A percentile compares a stretch with the other conserved stretches of the same genome.
Evolutionary conservation across 73 alveolate genomes (phyloP).

Genomic region (Paraurostyla sp.): DNA sequence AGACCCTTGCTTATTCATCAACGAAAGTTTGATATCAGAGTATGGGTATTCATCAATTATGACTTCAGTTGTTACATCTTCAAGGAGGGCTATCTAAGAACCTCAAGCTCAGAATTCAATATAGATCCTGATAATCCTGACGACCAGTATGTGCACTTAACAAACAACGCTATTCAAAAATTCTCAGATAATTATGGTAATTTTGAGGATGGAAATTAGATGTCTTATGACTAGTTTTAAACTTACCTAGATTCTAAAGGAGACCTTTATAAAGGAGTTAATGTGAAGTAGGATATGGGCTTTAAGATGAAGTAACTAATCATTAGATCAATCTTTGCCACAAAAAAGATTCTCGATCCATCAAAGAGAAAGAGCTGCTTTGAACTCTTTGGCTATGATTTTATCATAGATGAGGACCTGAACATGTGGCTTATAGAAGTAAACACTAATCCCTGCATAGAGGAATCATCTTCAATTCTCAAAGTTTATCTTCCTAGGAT

Average conservation of each 20-base stretch:
- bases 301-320: slow-evolving; percentile 61
- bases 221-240: slow-evolving; percentile 79
- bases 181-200: slow-evolving; percentile 80
- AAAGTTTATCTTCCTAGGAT: slow-evolving; percentile 90
- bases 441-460: slow-evolving; percentile 96
- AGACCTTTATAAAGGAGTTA: not conserved
- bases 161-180: slow-evolving; percentile 90
- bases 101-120: slow-evolving; percentile 59
- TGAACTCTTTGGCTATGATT: slow-evolving; percentile 97
- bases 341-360: slow-evolving; percentile 75
- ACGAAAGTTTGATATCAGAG: slow-evolving; percentile 75
- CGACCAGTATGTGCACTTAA: slow-evolving; percentile 85
- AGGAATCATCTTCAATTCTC: slow-evolving; percentile 86
- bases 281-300: slow-evolving; percentile 42
- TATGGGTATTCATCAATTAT: slow-evolving; percentile 67
- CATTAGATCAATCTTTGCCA: slow-evolving; percentile 62
- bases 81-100: slow-evolving; percentile 75
- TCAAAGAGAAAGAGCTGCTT: slow-evolving; percentile 87
- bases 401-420: slow-evolving; percentile 90
- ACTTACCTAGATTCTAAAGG: slow-evolving; percentile 54
- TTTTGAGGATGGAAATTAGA: slow-evolving; percentile 90
- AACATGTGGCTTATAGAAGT: slow-evolving; percentile 95
- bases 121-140: slow-evolving; percentile 68
- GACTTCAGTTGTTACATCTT: slow-evolving; percentile 60
- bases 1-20: slow-evolving; percentile 59